phyloP scores from a whole-genome alignment of 257 asterid species.

The Nicotiana undulata region DNA sequence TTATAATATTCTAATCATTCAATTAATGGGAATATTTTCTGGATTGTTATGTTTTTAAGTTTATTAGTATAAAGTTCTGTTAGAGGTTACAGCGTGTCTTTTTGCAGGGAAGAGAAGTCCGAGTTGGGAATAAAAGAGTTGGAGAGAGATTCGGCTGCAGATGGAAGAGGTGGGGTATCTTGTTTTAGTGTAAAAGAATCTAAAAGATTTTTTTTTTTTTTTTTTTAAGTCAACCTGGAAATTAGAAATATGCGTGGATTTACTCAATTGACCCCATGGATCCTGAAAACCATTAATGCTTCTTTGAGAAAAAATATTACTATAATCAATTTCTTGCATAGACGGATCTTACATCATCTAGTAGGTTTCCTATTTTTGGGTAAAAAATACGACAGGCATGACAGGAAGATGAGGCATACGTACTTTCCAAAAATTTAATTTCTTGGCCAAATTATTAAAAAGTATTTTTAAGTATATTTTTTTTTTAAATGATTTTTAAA shows the following conservation, averaged over 20 bases:
- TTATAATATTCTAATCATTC: neutral
- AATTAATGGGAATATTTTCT: too few species aligned
- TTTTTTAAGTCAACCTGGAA: neutral
- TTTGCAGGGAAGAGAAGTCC: neutral
- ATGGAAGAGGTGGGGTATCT: neutral
- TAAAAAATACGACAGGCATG: too few species aligned
- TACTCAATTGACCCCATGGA: neutral
- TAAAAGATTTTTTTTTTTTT: neutral
- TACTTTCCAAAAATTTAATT: too few species aligned
- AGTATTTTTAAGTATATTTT: too few species aligned
- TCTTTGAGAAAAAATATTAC: neutral
- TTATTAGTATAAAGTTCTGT: neutral
- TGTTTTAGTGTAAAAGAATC: neutral
- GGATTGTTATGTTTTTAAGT: neutral
- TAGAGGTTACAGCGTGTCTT: neutral
- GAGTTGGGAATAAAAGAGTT: neutral
- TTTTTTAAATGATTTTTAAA: too few species aligned
- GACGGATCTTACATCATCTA: too few species aligned
- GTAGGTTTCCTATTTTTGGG: too few species aligned
- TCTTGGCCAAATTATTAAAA: too few species aligned
- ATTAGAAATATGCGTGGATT: neutral
- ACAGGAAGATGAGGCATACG: too few species aligned
- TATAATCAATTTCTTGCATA: too few species aligned
- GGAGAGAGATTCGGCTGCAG: neutral
- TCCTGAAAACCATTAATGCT: neutral